Percentiles rank a stretch among this genome's conserved stretches.
phyloP scores from a whole-genome alignment of 768 basidiomycete genomes.

The Trichaptum fuscoviolaceum region DNA sequence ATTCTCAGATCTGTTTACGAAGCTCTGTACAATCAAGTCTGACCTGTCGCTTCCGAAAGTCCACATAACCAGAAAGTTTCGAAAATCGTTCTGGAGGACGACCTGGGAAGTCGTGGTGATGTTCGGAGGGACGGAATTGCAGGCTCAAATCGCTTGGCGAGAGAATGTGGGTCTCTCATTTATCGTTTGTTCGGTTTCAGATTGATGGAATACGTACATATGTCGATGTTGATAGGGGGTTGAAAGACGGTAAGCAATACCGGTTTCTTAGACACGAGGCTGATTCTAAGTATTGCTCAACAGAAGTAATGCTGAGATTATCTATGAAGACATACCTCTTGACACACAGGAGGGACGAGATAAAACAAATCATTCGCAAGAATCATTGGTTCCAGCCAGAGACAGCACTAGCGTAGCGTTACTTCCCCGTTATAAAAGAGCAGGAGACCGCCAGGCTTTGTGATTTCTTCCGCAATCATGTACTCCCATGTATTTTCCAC shows the following conservation, averaged over 20 bases:
- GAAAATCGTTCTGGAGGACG: neutral
- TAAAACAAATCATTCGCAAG: neutral
- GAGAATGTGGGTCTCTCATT: neutral
- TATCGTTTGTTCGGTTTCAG: neutral
- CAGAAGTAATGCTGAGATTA: neutral
- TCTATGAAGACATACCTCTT: neutral
- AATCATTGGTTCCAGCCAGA: neutral
- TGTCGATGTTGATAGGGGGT: neutral
- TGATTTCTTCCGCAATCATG: neutral
- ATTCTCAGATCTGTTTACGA: neutral
- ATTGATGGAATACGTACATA: slow-evolving; percentile 17
- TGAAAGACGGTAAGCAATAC: neutral
- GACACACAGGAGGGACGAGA: neutral
- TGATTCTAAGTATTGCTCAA: neutral
- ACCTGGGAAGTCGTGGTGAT: neutral
- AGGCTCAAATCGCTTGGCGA: neutral
- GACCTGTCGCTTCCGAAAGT: neutral
- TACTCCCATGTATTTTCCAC: too few species aligned
- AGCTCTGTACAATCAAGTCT: slow-evolving; percentile 1
- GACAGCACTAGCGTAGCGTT: neutral
- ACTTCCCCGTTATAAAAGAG: neutral
- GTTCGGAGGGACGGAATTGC: neutral
- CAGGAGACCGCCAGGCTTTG: neutral
- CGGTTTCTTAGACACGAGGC: neutral
- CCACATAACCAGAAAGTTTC: neutral